Evolutionary conservation across 1,284 basidiomycete genomes (phyloP), one percentile per base, ranked within the genome.

Genomic region (Athelia psychrophila): DNA sequence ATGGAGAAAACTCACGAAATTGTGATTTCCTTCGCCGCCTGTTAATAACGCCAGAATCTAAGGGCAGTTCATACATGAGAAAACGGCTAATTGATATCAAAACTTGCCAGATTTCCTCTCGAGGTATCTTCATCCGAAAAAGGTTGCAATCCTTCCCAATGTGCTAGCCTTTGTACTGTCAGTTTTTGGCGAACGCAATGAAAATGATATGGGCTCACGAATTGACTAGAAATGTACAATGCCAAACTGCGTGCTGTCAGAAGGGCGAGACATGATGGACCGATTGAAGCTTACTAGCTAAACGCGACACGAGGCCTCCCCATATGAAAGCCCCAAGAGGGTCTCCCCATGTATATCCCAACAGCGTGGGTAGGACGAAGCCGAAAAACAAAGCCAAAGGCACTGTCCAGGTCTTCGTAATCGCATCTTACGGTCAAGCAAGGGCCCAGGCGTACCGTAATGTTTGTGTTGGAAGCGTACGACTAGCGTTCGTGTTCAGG

Each of bases 111-210:
- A 64, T 86, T 91, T 18, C 87, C 84, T 60, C 83, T 72, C 2
- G 89, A 91, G 1, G 86, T 88, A 54, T 91, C 80, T 59, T 91
- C 89, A 58, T 90, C 86, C 2, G 85, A 83, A 62, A 89, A 91
- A 0, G 84, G 85, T 57, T 91, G 88, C 16, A 90, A 62, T 9
- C 88, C 88, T 22, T 88, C 78, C 84, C 86, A 91, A 54, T 91
- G 89, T 3, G 89, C 88, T 9, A 91, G 68, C 1, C 84, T 32
- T 53, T 45, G 33, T 47, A 47, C 22, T 12, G 48, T 48, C 23
- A 27, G 40, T 20, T 23, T 22, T 25, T n/a, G 3, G 33, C 13
- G 13, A 38, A 20, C 12, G 8, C 36, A 50, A 36, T 33, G 19
- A 20, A 25, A 33, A 30, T 30, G 27, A 30, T 30, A 5, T 33